Evolutionary conservation across 805 yeast genomes (phyloP).

Genomic region (Yarrowia keelungensis): DNA sequence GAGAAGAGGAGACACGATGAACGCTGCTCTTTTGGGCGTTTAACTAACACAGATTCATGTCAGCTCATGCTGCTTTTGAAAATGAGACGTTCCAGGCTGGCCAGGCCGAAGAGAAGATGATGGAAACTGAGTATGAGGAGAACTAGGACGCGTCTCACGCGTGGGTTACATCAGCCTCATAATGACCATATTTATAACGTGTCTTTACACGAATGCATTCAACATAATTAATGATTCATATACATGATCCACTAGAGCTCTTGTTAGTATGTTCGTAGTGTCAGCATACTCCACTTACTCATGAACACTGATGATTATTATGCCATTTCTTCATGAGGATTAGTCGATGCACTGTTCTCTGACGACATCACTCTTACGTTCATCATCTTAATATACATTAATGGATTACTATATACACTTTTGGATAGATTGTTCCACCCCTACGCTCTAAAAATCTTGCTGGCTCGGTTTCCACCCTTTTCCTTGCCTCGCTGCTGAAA

Average conservation of each 20-base stretch:
- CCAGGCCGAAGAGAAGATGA: constrained; percentile 32
- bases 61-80: constrained; percentile 33
- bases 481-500: constrained; percentile 31
- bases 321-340: no score
- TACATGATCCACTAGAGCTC: no score
- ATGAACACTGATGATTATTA: no score
- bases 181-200: background rate
- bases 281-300: no score
- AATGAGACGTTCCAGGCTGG: constrained; percentile 28
- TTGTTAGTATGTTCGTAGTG: no score
- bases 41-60: constrained; percentile 26
- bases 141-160: constrained; percentile 1
- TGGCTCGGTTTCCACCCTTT: constrained; percentile 29
- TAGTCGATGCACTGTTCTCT: no score
- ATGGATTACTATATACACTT: constrained; percentile 29
- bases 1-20: background rate
- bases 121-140: constrained; percentile 28
- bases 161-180: no score
- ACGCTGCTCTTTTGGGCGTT: no score
- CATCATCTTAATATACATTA: background rate
- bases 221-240: no score
- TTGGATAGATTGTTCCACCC: background rate
- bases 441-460: constrained; percentile 14
- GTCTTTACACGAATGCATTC: background rate
- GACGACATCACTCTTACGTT: no score